Base-by-base conservation (phyloP, 2,329 filamentous ascomycete genomes). In the Diaporthe sp. region DNA sequence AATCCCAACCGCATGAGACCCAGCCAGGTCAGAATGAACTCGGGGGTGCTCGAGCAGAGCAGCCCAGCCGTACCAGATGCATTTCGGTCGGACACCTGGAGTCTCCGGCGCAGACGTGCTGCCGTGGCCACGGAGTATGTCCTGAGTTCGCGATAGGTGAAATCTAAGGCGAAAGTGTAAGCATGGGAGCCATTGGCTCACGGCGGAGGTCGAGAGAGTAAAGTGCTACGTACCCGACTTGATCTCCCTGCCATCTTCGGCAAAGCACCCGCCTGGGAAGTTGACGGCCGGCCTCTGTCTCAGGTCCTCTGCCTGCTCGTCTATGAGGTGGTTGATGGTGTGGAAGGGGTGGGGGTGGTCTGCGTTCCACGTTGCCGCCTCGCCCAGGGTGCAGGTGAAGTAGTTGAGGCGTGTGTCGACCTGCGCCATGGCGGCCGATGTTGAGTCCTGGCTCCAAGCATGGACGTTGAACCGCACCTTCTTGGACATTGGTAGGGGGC, bases 11-110 rank as follows among this genome's bases (percentile, higher is more conserved):
- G 84, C 80, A 92, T 89, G 55, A 93, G 82, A 0, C 86, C 91
- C 2, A 93, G 83, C 90, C 90, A 93, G 0, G 87, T 86, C 70
- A 92, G 85, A 0, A 93, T 82, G 73, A 93, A 92, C 13, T 89
- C 86, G 0, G 87, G 80, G 0, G 88, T 90, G 78, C 90, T 93
- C 0, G 87, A 85, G 75, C 88, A 89, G 0, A 93, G 81, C 13
- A 93, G 80, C 0, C 87, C 91, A 2, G 91, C 73, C 8, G 75
- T 77, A 0, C 68, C 65, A 8, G 75, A 70, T 4, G 67, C 75
- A 44, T 67, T 71, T n/a, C 75, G 75, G 20, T 63, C 70, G 34
- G 75, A 57, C 10, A 77, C 55, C 57, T 77, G 75, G 25, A 77
- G 31, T 22, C 75, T 55, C 49, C 75, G 63, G 25, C 75, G 75